Percentiles rank a stretch among this genome's conserved stretches.
Evolutionary conservation across 768 basidiomycete genomes (phyloP).

Genomic region (Macrocybe gigantea): DNA sequence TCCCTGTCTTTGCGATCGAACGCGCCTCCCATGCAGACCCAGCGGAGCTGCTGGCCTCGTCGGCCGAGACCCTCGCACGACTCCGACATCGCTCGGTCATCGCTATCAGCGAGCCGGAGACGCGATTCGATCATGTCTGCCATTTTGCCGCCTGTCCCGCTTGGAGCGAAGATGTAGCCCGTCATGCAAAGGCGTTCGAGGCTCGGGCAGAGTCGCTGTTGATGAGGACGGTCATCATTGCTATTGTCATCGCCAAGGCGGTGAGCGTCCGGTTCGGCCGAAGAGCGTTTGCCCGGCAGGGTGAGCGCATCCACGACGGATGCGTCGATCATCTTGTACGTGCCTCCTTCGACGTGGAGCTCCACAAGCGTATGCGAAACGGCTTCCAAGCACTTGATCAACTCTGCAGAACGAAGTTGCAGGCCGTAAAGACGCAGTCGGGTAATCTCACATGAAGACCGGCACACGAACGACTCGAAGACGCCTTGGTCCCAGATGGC

Average conservation of each 20-base stretch:
- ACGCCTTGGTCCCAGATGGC: slow-evolving; percentile 2
- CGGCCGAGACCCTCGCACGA: background rate
- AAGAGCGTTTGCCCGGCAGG: background rate
- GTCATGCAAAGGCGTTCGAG: slow-evolving; percentile 1
- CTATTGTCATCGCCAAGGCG: background rate
- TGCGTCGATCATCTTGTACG: background rate
- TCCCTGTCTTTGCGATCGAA: background rate
- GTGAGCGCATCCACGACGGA: slow-evolving; percentile 2
- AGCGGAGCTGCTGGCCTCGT: background rate
- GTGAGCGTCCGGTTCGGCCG: background rate
- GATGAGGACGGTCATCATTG: no score
- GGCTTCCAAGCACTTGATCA: slow-evolving; percentile 1
- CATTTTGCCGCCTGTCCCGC: background rate
- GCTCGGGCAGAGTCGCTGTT: background rate
- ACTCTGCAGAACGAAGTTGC: background rate
- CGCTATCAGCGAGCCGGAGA: background rate
- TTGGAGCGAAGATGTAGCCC: background rate
- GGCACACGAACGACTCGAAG: background rate
- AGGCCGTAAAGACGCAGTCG: background rate
- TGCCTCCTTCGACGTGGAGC: slow-evolving; percentile 2
- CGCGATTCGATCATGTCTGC: slow-evolving; percentile 4
- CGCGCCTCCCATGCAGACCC: background rate
- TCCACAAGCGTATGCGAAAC: background rate
- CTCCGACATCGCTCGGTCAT: background rate
- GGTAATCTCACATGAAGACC: background rate